phyloP scores from a whole-genome alignment of 169 alveolate species.

The Neospora caninum region DNA sequence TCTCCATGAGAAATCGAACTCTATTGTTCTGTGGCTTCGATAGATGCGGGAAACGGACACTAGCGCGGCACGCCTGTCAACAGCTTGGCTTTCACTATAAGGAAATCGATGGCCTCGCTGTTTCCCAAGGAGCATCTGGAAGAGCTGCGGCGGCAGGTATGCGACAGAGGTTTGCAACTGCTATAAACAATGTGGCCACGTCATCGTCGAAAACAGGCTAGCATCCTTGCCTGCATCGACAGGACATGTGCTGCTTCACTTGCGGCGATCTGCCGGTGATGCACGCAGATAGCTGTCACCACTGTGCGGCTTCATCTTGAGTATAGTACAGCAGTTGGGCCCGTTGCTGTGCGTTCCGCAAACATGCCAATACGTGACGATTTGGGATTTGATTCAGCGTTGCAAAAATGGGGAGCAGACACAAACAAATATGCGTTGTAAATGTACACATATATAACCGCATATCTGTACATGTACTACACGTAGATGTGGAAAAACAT shows the following conservation, averaged over 20 bases:
- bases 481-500: too few relatives aligned
- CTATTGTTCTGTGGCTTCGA: not conserved
- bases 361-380: too few relatives aligned
- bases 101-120: not conserved
- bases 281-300: not conserved
- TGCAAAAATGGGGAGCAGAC: too few relatives aligned
- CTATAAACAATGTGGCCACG: too few relatives aligned
- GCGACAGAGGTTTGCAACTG: not conserved
- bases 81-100: constrained; percentile 3
- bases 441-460: too few relatives aligned
- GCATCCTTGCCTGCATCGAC: not conserved
- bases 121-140: not conserved
- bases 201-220: too few relatives aligned
- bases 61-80: constrained; percentile 3
- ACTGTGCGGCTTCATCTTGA: not conserved
- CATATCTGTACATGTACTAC: too few relatives aligned
- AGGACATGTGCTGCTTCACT: not conserved
- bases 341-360: too few relatives aligned
- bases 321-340: too few relatives aligned
- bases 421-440: too few relatives aligned
- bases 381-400: too few relatives aligned
- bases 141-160: constrained; percentile 3
- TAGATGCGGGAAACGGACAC: constrained; percentile 8
- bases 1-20: too few relatives aligned
- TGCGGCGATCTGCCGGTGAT: not conserved